phyloP scores from a whole-genome alignment of 139 green algal genomes.

The Haematococcus lacustris region DNA sequence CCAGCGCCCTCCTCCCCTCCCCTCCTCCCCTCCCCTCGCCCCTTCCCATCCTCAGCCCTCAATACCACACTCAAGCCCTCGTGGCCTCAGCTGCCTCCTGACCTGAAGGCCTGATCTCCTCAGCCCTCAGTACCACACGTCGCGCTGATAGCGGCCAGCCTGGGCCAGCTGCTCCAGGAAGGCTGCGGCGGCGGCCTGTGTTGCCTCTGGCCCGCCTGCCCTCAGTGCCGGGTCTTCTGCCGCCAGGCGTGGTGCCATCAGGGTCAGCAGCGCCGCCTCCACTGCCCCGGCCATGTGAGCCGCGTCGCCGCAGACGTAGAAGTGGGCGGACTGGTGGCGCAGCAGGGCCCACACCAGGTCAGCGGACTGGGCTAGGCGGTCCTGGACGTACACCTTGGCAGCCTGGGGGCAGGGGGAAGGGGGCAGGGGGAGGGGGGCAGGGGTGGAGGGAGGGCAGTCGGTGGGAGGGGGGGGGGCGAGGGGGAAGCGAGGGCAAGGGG shows the following conservation, averaged over 20 bases:
- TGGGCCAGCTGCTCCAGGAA: conserved; percentile 53
- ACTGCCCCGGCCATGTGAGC: conserved; percentile 66
- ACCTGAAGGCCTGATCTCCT: no score
- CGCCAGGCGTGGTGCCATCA: conserved; percentile 27
- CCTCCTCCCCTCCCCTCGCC: no score
- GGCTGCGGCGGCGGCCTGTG: conserved; percentile 12
- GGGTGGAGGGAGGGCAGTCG: no score
- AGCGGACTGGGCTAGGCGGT: conserved; percentile 61
- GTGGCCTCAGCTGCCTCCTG: no score
- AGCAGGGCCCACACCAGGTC: conserved; percentile 69
- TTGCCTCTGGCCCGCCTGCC: background rate
- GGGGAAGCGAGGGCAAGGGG: no score
- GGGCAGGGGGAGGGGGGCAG: no score
- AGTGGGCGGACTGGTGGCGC: conserved; percentile 52
- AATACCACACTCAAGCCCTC: no score
- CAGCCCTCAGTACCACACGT: conserved; percentile 75
- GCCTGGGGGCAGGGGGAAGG: conserved; percentile 26
- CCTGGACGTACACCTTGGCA: conserved; percentile 89
- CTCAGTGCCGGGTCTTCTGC: background rate
- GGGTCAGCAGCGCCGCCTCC: conserved; percentile 42
- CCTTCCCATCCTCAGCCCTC: no score
- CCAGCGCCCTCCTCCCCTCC: no score
- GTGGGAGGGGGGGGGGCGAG: no score
- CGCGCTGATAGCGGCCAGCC: conserved; percentile 64
- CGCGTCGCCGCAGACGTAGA: conserved; percentile 90